A percentile compares a stretch with the other conserved stretches of the same genome.
phyloP scores from a whole-genome alignment of 1,284 basidiomycete genomes.

The Volvariella volvacea region DNA sequence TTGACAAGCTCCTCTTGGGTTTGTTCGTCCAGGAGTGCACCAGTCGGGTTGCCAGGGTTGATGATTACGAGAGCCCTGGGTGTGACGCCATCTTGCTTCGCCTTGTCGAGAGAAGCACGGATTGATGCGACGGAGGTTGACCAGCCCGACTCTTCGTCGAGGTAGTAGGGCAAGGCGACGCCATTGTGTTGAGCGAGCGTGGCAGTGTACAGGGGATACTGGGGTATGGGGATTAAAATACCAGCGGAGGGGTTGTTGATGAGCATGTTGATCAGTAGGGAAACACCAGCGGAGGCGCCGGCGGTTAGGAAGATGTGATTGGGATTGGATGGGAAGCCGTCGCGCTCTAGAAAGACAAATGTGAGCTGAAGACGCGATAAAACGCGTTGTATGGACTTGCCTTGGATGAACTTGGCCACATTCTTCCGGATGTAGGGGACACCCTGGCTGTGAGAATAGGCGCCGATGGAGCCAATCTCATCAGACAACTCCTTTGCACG shows the following conservation, averaged over 20 bases:
- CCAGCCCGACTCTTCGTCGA: slow-evolving; percentile 83
- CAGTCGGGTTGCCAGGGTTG: slow-evolving; percentile 96
- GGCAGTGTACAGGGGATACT: slow-evolving; percentile 97
- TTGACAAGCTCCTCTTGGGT: slow-evolving; percentile 74
- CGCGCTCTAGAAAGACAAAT: slow-evolving; percentile 62
- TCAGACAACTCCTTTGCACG: slow-evolving; percentile 75
- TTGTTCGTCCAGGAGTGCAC: slow-evolving; percentile 65
- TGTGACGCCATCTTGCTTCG: slow-evolving; percentile 54
- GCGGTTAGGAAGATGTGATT: slow-evolving; percentile 90
- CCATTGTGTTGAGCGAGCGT: slow-evolving; percentile 84
- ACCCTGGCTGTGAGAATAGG: slow-evolving; percentile 95
- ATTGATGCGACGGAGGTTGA: slow-evolving; percentile 75
- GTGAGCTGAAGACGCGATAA: neutral
- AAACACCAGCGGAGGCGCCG: slow-evolving; percentile 90
- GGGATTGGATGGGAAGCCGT: slow-evolving; percentile 81
- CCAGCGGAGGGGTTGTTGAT: slow-evolving; percentile 65
- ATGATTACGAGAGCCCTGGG: slow-evolving; percentile 88
- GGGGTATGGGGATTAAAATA: slow-evolving; percentile 93
- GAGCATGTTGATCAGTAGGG: slow-evolving; percentile 80
- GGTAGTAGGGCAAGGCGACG: slow-evolving; percentile 82
- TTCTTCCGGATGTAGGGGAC: slow-evolving; percentile 84
- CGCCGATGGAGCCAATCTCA: slow-evolving; percentile 94
- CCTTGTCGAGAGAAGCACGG: slow-evolving; percentile 61
- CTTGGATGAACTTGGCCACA: slow-evolving; percentile 86
- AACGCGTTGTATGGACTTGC: slow-evolving; percentile 33